Conservation (phyloP, 768 basidiomycete species). For the Gymnopilus junonius region DNA sequence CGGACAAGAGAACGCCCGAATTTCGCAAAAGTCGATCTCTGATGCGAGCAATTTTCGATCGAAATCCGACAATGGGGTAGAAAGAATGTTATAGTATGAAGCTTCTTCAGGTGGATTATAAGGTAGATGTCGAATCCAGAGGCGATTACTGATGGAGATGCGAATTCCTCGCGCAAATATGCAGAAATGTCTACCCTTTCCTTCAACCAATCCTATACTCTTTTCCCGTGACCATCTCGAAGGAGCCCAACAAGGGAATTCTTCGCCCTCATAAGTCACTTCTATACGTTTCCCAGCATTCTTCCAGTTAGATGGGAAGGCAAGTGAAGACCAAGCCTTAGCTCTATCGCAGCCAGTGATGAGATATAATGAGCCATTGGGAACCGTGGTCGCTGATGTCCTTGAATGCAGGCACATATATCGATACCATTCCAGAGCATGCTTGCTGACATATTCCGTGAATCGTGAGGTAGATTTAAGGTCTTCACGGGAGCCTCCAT, state of each 20-base stretch:
- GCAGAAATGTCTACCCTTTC: not conserved
- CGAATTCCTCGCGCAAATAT: constrained; percentile 5
- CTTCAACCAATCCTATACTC: not conserved
- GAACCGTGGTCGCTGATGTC: not conserved
- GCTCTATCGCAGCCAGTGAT: constrained; percentile 15
- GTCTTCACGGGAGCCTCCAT: constrained; percentile 6
- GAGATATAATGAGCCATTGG: constrained; percentile 9
- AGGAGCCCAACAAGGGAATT: not conserved
- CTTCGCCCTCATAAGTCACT: not conserved
- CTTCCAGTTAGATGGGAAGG: not conserved
- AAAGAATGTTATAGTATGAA: constrained; percentile 7
- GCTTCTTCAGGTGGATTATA: not conserved
- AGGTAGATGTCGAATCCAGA: not conserved
- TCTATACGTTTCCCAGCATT: not conserved
- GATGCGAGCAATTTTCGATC: not conserved
- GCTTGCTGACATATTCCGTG: not conserved
- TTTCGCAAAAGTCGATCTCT: not conserved
- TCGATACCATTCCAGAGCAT: not conserved
- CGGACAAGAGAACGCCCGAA: not conserved
- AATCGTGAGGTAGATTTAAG: not conserved
- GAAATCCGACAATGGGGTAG: constrained; percentile 1
- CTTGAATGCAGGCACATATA: not conserved
- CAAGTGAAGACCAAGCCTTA: not conserved
- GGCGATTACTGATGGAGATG: not conserved
- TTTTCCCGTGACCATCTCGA: not conserved